Percentiles rank a stretch among this genome's conserved stretches.
Evolutionary conservation across 2,329 filamentous ascomycete genomes (phyloP).

Genomic region (Nemania sp.): DNA sequence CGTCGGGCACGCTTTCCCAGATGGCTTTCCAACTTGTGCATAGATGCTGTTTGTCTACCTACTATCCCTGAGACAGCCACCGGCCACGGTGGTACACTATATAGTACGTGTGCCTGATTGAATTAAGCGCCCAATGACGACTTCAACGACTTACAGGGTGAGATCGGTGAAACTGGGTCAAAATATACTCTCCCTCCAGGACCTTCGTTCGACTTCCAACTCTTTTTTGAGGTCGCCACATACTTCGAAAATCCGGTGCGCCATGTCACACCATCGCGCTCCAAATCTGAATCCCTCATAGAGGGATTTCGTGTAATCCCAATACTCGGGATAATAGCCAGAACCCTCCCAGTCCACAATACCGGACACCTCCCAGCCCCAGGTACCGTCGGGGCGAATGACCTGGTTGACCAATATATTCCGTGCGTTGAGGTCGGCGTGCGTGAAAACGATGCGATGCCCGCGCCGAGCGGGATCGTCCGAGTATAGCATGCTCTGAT

Average conservation of each 20-base stretch:
- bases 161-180: too few species aligned
- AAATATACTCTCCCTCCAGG: conserved; percentile 20
- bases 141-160: too few species aligned
- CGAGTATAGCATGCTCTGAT: conserved; percentile 38
- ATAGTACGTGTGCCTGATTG: too few species aligned
- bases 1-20: too few species aligned
- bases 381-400: conserved; percentile 30
- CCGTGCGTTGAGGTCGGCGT: conserved; percentile 40
- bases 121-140: too few species aligned
- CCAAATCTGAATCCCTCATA: conserved; percentile 28
- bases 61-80: too few species aligned
- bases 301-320: conserved; percentile 38
- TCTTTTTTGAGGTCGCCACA: conserved; percentile 28
- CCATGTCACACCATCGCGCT: conserved; percentile 19
- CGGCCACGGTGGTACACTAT: too few species aligned
- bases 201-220: conserved; percentile 27
- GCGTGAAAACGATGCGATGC: conserved; percentile 41
- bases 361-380: conserved; percentile 35
- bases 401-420: conserved; percentile 41
- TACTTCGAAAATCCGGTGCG: conserved; percentile 20
- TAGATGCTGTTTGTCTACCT: too few species aligned
- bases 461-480: conserved; percentile 39
- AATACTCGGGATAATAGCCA: conserved; percentile 40
- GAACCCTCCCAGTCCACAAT: conserved; percentile 41
- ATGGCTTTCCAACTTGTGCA: too few species aligned